A percentile compares a stretch with the other conserved stretches of the same genome.
phyloP scores from a whole-genome alignment of 768 basidiomycete genomes.

The Tulasnella calospora region DNA sequence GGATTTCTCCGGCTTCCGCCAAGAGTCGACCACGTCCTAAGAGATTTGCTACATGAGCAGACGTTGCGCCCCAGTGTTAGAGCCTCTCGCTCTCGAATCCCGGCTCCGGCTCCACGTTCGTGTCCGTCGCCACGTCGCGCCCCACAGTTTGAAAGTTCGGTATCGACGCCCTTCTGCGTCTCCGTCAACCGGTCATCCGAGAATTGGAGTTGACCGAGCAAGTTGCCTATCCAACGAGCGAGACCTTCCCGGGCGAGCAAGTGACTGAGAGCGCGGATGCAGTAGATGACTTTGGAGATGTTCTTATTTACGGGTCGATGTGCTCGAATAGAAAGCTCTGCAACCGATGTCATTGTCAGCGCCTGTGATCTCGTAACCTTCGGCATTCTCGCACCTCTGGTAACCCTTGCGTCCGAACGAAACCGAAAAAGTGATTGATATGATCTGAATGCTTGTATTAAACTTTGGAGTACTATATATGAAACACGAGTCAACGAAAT shows the following conservation, averaged over 20 bases:
- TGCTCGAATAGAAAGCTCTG: conserved; percentile 96
- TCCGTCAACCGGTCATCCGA: conserved; percentile 90
- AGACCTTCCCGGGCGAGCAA: conserved; percentile 83
- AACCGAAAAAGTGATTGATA: conserved; percentile 91
- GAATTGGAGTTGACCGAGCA: conserved; percentile 86
- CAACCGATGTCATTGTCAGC: neutral
- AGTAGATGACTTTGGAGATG: conserved; percentile 96
- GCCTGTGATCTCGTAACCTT: neutral
- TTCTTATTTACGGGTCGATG: conserved; percentile 99
- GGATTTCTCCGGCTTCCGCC: conserved; percentile 64
- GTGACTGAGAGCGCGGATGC: conserved; percentile 91
- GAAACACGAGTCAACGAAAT: conserved; percentile 15
- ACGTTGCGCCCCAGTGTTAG: neutral
- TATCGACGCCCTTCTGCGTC: conserved; percentile 88
- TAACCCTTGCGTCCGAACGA: conserved; percentile 78
- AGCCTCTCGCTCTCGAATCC: conserved; percentile 78
- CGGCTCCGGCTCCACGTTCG: conserved; percentile 82
- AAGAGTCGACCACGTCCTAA: conserved; percentile 79
- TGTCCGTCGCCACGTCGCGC: conserved; percentile 78
- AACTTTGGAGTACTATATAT: conserved; percentile 70
- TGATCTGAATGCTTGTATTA: conserved; percentile 97
- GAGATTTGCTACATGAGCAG: neutral
- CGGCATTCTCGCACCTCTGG: conserved; percentile 62
- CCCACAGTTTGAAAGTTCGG: conserved; percentile 87
- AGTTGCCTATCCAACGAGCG: conserved; percentile 88